A percentile compares a stretch with the other conserved stretches of the same genome.
Conservation (phyloP, 441 rosid species). For the Cnidoscolus chayamansa region DNA sequence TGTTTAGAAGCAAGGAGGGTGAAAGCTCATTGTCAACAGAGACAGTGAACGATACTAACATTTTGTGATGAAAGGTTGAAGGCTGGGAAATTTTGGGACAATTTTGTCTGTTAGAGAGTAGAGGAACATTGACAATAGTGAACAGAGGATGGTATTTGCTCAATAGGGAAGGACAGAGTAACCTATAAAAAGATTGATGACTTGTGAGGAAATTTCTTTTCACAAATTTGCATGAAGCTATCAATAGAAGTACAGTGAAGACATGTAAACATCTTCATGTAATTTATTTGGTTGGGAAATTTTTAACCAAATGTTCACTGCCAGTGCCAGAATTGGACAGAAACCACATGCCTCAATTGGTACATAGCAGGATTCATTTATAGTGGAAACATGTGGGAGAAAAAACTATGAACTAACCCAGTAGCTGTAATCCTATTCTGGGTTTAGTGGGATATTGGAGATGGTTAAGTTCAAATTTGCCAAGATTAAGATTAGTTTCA, state of each 20-base stretch:
- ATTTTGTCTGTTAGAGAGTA: background rate
- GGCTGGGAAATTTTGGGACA: background rate
- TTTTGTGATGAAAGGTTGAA: background rate
- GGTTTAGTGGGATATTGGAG: background rate
- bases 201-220: constrained; percentile 7
- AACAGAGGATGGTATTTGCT: background rate
- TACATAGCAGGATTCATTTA: background rate
- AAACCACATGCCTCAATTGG: background rate
- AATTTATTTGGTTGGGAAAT: constrained; percentile 1
- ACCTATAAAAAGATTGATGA: constrained; percentile 1
- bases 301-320: constrained; percentile 10
- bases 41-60: background rate
- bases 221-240: background rate
- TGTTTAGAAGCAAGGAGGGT: background rate
- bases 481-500: background rate
- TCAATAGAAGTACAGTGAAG: background rate
- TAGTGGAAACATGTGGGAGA: background rate
- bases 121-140: background rate
- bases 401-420: background rate
- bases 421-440: too few species aligned
- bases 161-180: background rate
- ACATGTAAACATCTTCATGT: background rate
- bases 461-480: background rate
- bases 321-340: background rate
- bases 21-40: background rate